phyloP scores from a whole-genome alignment of 2,329 filamentous ascomycete genomes.

The Aschersonia sp. region DNA sequence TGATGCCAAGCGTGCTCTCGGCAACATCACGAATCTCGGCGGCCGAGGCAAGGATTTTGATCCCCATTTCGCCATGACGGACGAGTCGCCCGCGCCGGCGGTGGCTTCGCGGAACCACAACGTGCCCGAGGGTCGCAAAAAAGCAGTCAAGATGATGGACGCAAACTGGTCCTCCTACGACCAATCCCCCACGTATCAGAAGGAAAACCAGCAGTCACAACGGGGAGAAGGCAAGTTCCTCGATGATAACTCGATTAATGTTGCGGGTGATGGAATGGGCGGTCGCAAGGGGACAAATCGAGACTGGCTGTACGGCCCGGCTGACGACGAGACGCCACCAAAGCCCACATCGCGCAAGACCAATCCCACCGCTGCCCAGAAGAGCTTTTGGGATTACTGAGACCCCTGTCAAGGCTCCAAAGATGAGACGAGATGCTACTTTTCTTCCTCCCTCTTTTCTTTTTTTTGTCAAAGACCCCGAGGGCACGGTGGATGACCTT shows the following conservation, averaged over 20 bases:
- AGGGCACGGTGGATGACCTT: no score
- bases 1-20: slow-evolving; percentile 32
- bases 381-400: slow-evolving; percentile 33
- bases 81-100: slow-evolving; percentile 41
- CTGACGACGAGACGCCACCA: slow-evolving; percentile 24
- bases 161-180: slow-evolving; percentile 44
- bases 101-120: slow-evolving; percentile 23
- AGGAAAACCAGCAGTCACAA: slow-evolving; percentile 28
- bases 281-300: slow-evolving; percentile 38
- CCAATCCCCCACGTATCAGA: slow-evolving; percentile 34
- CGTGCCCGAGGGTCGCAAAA: slow-evolving; percentile 44
- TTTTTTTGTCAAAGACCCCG: no score
- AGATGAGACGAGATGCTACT: no score
- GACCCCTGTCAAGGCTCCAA: background rate
- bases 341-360: slow-evolving; percentile 20
- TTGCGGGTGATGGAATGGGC: slow-evolving; percentile 53
- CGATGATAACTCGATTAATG: slow-evolving; percentile 22
- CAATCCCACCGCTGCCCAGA: slow-evolving; percentile 8
- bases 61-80: slow-evolving; percentile 61
- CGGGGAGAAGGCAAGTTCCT: slow-evolving; percentile 35
- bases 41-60: slow-evolving; percentile 65
- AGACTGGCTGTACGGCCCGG: slow-evolving; percentile 43
- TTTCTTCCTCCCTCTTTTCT: no score
- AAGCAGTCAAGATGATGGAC: slow-evolving; percentile 61
- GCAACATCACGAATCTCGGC: slow-evolving; percentile 57